Conservation (phyloP, 208 protist species). For the Acanthamoeba lugdunensis region DNA sequence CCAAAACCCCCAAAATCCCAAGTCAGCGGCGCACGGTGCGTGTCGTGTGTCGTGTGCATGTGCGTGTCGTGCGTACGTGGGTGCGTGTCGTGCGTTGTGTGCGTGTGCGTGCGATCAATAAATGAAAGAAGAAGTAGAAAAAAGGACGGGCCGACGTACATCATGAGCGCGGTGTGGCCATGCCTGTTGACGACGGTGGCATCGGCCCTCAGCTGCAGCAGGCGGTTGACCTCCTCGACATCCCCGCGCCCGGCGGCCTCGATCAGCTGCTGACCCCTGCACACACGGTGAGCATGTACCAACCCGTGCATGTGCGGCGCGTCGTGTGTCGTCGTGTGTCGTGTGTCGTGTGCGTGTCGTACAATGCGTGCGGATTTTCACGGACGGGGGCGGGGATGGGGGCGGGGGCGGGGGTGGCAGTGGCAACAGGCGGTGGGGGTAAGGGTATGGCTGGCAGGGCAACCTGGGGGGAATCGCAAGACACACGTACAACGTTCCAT, state of each 20-base stretch:
- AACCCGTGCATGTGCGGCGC: no score
- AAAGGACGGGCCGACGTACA: background rate
- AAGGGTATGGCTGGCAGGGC: no score
- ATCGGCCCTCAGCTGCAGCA: background rate
- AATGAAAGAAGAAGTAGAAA: background rate
- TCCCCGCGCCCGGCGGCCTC: background rate
- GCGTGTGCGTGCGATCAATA: background rate
- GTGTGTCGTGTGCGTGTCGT: no score
- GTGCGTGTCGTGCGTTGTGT: background rate
- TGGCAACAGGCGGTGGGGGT: no score
- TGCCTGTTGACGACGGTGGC: background rate
- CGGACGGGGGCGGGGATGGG: no score
- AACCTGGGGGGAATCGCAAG: no score
- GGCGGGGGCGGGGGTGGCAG: no score
- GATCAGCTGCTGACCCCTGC: background rate
- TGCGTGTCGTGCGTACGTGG: background rate
- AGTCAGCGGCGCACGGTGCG: background rate
- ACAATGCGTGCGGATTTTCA: no score
- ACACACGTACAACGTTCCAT: no score
- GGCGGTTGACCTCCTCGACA: background rate
- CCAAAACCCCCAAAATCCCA: no score
- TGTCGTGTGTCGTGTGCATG: background rate
- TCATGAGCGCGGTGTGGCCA: slow-evolving; percentile 3
- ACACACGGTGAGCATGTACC: background rate
- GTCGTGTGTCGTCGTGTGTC: no score